These are phyloP conservation scores for Purpureocillium lavendulum DNA, from an alignment of 2,329 filamentous ascomycete species.

Conservation along the genomic window DNA sequence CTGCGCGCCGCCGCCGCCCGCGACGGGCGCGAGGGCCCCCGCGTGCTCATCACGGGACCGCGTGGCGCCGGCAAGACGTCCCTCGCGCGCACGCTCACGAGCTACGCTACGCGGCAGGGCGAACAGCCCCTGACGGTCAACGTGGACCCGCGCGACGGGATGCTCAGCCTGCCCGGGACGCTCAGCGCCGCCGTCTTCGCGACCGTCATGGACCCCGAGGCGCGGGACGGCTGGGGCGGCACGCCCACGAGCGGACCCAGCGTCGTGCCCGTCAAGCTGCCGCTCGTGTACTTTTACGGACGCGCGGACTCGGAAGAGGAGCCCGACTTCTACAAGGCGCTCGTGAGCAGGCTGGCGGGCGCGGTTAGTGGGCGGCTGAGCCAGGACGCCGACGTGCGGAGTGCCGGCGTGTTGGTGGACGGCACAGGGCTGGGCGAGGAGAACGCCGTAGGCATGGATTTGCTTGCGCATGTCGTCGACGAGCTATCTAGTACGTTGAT, in stretches of 20 bases:
- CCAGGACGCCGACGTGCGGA: conserved; percentile 63
- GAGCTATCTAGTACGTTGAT: conserved; percentile 39
- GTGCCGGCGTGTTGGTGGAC: conserved; percentile 78
- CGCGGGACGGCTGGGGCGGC: conserved; percentile 78
- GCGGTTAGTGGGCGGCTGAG: conserved; percentile 69
- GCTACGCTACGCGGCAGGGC: conserved; percentile 68
- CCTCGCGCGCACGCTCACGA: conserved; percentile 65
- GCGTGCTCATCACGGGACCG: conserved; percentile 77
- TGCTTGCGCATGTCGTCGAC: conserved; percentile 66
- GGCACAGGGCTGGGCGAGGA: conserved; percentile 62
- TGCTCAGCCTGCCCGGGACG: conserved; percentile 71
- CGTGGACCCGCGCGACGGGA: conserved; percentile 71
- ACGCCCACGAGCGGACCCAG: conserved; percentile 88
- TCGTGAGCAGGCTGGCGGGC: conserved; percentile 70
- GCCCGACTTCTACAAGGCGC: conserved; percentile 59
- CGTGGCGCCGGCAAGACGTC: conserved; percentile 78
- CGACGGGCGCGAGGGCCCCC: conserved; percentile 50
- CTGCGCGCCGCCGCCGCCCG: conserved; percentile 54
- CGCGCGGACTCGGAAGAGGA: conserved; percentile 65
- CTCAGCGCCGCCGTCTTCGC: conserved; percentile 81
- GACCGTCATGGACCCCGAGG: conserved; percentile 72
- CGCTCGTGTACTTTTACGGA: conserved; percentile 85
- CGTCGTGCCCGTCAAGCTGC: conserved; percentile 81
- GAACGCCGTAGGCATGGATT: conserved; percentile 61
- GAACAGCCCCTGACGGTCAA: conserved; percentile 77